Base-by-base conservation (phyloP, 768 basidiomycete species). In the Tricholoma saponaceum region DNA sequence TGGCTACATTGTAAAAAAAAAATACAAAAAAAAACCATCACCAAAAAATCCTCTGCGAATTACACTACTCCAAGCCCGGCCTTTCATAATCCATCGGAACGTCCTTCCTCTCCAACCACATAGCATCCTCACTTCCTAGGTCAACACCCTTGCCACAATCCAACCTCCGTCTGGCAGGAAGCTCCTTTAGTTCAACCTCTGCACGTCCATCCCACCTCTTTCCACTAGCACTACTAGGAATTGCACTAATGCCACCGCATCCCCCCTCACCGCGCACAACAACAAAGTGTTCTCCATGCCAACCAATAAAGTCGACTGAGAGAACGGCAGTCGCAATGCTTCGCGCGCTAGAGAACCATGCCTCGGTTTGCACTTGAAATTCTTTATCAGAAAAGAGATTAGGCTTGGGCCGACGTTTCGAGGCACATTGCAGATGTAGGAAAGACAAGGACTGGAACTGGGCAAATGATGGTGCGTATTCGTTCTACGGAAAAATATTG, bases 81-180 rank as follows among this genome's bases (percentile, higher is more conserved):
- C 80, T 78, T 73, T 87, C 86, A 70, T 86, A 87, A 69, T 87
- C 86, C 73, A 87, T 86, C 55, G 85, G 86, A n/a, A 89, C 83
- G 61, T 89, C 86, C 71, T 85, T 87, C 64, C 85, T 74, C 71
- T 86, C 86, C 66, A 85, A 69, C 85, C 85, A 87, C 44, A 80
- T 76, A 28, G 80, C 83, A 65, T 86, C 84, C 32, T 81, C 81
- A 37, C 78, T 76, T 14, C 84, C 85, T 53, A 87, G 68, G 69
- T 87, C 84, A 18, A 87, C 83, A 30, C 84, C 84, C 61, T 82
- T 85, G 43, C 82, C 84, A 64, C 84, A 86, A 66, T 87, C 85
- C 54, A 86, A 65, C 37, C 83, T 66, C 52, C 83, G 67, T 54
- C 84, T 70, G 39, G 81, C 71, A 4, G 85, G 85, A 28, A 87